Base-by-base conservation (phyloP, 345 rosid species). In the Sonneratia alba region DNA sequence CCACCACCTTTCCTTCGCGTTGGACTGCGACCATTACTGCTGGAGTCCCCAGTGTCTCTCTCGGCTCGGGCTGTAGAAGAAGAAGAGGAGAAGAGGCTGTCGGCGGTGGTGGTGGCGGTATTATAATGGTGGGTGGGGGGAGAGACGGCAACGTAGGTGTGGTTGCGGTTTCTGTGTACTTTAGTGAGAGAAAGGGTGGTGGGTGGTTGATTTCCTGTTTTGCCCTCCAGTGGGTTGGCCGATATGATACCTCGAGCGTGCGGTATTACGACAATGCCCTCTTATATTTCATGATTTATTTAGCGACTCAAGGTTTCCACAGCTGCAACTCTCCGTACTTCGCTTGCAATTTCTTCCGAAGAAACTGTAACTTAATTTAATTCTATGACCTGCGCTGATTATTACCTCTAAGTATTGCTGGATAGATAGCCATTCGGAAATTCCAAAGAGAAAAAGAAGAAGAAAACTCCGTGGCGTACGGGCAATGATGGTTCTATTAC, bases 1-100 rank as follows among this genome's bases (percentile, higher is more conserved):
- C 51, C 9, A 47, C 96, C 91, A 89, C 91, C 91, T 85, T 71
- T 71, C 56, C 11, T 47, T 47, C 51, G 51, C 9, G 9, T 47
- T 47, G 51, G 51, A 47, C 3, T 47, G 51, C 51, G 11, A 27
- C 67, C 66, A 71, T 71, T 37, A 71, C 21, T n/a, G 67, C 67
- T 15, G 68, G 42, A 80, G 81, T 84, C 56, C 32, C 32, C 32
- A 27, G 32, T 27, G 32, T 57, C 34, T 59, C 40, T 68, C 34
- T 49, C 32, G 32, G 32, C 32, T 13, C 51, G 51, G 8, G 15
- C 51, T 47, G 57, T 7, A 48, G 71, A 1, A 53, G 73, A 15
- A 36, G 76, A 47, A 80, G 77, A 42, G 75, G 55, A 38, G 77
- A 2, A 65, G 74, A 49, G 2, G 32, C 1, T 27, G 32, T 27